Base-by-base conservation (phyloP, 352 stramenopile species). In the Phytophthora cryptogea region DNA sequence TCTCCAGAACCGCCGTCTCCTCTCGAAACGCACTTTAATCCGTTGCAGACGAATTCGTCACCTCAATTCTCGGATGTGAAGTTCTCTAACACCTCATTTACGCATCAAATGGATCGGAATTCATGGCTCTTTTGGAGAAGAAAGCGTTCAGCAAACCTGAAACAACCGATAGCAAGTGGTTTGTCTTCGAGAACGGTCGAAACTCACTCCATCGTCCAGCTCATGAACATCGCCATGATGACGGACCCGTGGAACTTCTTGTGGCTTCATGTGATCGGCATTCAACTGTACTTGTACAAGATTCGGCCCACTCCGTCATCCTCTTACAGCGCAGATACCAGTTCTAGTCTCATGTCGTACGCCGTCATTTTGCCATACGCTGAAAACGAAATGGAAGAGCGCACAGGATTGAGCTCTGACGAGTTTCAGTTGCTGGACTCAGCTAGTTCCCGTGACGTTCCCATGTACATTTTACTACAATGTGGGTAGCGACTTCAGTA, bases 151-250 rank as follows among this genome's bases (percentile, higher is more conserved):
- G 2, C 20, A 23, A 23, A 23, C 1, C 20, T 23, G 20, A 23
- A 23, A 2, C 26, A 52, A 33, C 6, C 6, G 36, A 39, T 40
- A n/a, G 23, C 8, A 20, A 47, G 32, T 8, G 49, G 42, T 8
- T 17, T 60, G 42, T 33, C 49, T 5, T 44, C 32, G 10, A 50
- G 59, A 14, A 62, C 50, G 14, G 20, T 26, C 5, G 44, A 52
- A 35, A 54, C 40, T 39, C 60, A 50, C 39, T 64, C 72, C 5
- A 52, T 78, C 13, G 16, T 74, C 14, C 69, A 72, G 32, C 66
- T 80, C 11, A 80, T 78, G 57, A 80, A 80, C 40, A 64, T 78
- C 14, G 63, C 66, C 4, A 80, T 78, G 72, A 80, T 80, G 68
- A 78, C 65, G 14, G 72, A 80, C 14, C 66, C 72, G 10, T 78